Evolutionary conservation across 345 rosid species (phyloP).

Genomic region (Atalantia buxifolia): DNA sequence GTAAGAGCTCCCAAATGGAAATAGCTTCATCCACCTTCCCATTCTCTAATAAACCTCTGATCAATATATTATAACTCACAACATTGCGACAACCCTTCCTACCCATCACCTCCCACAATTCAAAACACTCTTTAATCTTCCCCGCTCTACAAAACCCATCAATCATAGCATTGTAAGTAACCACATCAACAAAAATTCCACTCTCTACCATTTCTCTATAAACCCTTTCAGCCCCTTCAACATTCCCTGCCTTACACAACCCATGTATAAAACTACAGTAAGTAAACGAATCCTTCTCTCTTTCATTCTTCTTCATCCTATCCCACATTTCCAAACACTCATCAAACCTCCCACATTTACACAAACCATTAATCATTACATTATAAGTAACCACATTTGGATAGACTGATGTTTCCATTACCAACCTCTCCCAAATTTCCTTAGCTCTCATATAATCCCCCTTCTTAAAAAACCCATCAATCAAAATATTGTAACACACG

Average conservation of each 20-base stretch:
- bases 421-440: conserved; percentile 61
- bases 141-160: conserved; percentile 61
- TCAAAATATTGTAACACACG: conserved; percentile 67
- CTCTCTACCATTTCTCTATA: conserved; percentile 60
- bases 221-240: conserved; percentile 65
- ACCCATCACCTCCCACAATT: conserved; percentile 77
- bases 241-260: conserved; percentile 56
- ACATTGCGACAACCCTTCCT: conserved; percentile 48
- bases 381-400: conserved; percentile 82
- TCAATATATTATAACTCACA: conserved; percentile 71
- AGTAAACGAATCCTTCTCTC: conserved; percentile 61
- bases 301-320: conserved; percentile 67
- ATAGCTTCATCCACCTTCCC: conserved; percentile 65
- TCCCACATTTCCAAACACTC: conserved; percentile 74
- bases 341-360: conserved; percentile 63
- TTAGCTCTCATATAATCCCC: conserved; percentile 47
- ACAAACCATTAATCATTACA: conserved; percentile 78
- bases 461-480: conserved; percentile 65
- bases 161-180: conserved; percentile 76
- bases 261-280: conserved; percentile 68
- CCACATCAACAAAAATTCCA: conserved; percentile 52
- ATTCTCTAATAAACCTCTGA: conserved; percentile 65
- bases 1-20: conserved; percentile 58
- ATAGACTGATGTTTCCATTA: conserved; percentile 44
- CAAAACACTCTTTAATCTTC: conserved; percentile 59